Conservation (phyloP, 108 stramenopile genomes). For the Pseudonitzschia multistriata region DNA sequence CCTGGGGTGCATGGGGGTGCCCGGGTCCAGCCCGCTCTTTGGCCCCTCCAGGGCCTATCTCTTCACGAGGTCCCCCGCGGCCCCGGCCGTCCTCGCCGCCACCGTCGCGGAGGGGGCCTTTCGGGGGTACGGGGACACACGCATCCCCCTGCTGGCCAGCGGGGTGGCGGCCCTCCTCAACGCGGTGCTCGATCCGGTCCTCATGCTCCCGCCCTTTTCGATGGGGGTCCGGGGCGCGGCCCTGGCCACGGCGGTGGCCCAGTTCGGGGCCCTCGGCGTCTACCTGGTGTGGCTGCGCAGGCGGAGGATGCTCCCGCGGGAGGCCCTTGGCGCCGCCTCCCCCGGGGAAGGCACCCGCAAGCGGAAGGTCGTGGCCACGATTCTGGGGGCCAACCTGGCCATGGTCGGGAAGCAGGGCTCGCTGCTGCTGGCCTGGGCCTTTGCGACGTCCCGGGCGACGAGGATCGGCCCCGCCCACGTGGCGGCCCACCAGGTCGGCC, state of each 20-base stretch:
- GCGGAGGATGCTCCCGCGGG: slow-evolving; percentile 39
- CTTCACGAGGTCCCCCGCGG: slow-evolving; percentile 51
- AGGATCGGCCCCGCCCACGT: slow-evolving; percentile 54
- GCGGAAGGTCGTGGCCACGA: slow-evolving; percentile 21
- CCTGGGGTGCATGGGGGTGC: slow-evolving; percentile 67
- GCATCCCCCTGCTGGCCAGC: slow-evolving; percentile 61
- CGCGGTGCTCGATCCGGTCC: slow-evolving; percentile 65
- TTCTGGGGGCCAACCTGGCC: slow-evolving; percentile 53
- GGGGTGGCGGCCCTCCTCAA: slow-evolving; percentile 57
- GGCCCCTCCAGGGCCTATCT: slow-evolving; percentile 51
- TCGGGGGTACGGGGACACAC: slow-evolving; percentile 75
- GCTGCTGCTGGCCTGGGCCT: slow-evolving; percentile 57
- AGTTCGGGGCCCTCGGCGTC: slow-evolving; percentile 45
- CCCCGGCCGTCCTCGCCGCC: slow-evolving; percentile 62
- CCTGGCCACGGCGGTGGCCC: slow-evolving; percentile 66
- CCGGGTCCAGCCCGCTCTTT: slow-evolving; percentile 32
- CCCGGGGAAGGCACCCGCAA: too few relatives aligned
- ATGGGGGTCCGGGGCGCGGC: slow-evolving; percentile 75
- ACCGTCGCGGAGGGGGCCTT: slow-evolving; percentile 78
- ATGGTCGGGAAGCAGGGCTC: slow-evolving; percentile 59
- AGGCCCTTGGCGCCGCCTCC: too few relatives aligned
- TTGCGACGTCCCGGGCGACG: slow-evolving; percentile 55
- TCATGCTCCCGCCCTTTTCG: slow-evolving; percentile 65
- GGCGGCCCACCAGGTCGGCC: slow-evolving; percentile 67
- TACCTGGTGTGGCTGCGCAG: slow-evolving; percentile 36